Evolutionary conservation across 768 basidiomycete genomes (phyloP), one percentile per base, ranked within the genome.

Genomic region (Punctularia strigosozonata): DNA sequence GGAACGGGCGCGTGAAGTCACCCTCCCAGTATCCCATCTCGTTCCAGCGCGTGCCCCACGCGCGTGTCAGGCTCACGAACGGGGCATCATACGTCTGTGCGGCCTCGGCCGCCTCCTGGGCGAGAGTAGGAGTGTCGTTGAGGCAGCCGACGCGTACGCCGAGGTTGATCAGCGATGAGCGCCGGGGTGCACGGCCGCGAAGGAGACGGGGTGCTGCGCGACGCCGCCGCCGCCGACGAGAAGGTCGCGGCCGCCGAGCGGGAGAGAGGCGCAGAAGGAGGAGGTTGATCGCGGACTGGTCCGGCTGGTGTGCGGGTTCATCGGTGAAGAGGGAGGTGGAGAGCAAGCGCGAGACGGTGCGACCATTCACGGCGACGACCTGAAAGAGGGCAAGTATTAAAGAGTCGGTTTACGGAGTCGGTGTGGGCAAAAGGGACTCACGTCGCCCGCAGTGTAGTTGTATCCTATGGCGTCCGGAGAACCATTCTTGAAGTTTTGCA

Each of bases 101-200:
- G 38, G 45, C 50, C 31, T 41, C 37, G 19, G 46, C 41, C 2
- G 57, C 32, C 13, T 44, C 49, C 2, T 25, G 15, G 3, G 37
- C 15, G 4, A 48, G n/a, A n/a, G n/a, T n/a, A n/a, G n/a, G n/a
- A 2, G 50, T 31, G 2, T 44, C 45, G 13, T 58, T 56, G 0
- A 35, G 39, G 57, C 60, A 44, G 10, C 19, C 3, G 38, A 50
- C 3, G 0, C 42, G 43, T 20, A 52, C 51, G 6, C 48, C 35
- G 3, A 57, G 46, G 21, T 67, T 50, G 4, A 57, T 49, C 5
- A 71, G 31, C 1, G 68, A 59, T 13, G 59, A 54, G 13, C 71
- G 57, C 68, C 71, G 10, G 69, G 71, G 47, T 71, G 62, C 15
- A 71, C 43, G 13, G 65, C 70, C 7, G 55, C 55, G 2, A 65